phyloP scores from a whole-genome alignment of 2,329 filamentous ascomycete species.

The Nigrospora oryzae region DNA sequence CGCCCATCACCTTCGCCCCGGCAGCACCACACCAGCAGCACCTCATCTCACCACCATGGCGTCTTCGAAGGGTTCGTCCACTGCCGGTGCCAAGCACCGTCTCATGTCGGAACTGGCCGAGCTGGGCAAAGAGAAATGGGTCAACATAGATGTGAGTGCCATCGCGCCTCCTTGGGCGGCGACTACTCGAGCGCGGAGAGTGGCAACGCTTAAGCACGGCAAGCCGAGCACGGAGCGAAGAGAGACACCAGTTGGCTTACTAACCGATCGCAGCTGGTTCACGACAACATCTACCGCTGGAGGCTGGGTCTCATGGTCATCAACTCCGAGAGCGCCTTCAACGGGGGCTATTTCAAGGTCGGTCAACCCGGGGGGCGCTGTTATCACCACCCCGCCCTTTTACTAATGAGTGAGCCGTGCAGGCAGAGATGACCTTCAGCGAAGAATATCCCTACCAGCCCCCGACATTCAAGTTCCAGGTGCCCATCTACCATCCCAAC shows the following conservation, averaged over 20 bases:
- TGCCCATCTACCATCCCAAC: slow-evolving; percentile 82
- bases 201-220: too few relatives aligned
- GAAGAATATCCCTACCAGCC: slow-evolving; percentile 84
- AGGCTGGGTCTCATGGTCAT: slow-evolving; percentile 82
- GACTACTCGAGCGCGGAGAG: too few relatives aligned
- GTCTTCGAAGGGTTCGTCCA: slow-evolving; percentile 8
- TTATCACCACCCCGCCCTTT: neutral
- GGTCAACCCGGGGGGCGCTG: slow-evolving; percentile 7
- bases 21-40: neutral
- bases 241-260: too few relatives aligned
- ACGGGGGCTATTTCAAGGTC: slow-evolving; percentile 83
- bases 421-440: slow-evolving; percentile 81
- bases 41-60: slow-evolving; percentile 12
- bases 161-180: neutral
- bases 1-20: too few relatives aligned
- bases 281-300: slow-evolving; percentile 84
- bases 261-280: slow-evolving; percentile 47
- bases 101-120: slow-evolving; percentile 83
- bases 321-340: slow-evolving; percentile 85
- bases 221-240: too few relatives aligned
- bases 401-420: neutral
- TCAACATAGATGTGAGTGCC: slow-evolving; percentile 67
- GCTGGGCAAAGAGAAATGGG: slow-evolving; percentile 85
- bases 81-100: slow-evolving; percentile 59
- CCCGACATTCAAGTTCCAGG: slow-evolving; percentile 77